Percentiles rank a stretch among this genome's conserved stretches.
phyloP scores from a whole-genome alignment of 768 basidiomycete genomes.

The Neoboletus magnificus region DNA sequence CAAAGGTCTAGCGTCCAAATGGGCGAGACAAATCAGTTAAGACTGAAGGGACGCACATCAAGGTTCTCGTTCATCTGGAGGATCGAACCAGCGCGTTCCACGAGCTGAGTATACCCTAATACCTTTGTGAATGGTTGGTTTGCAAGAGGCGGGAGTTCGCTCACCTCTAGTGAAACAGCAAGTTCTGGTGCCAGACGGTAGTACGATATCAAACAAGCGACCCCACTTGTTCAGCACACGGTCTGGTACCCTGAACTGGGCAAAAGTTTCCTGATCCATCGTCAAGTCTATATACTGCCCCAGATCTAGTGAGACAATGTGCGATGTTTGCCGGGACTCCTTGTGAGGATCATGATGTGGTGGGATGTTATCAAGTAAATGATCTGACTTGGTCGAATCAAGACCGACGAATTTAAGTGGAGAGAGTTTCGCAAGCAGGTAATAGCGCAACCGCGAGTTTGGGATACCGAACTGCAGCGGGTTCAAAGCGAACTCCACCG shows the following conservation, averaged over 20 bases:
- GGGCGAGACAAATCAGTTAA: background rate
- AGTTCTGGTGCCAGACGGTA: constrained; percentile 55
- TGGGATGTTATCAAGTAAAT: constrained; percentile 55
- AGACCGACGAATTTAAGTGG: constrained; percentile 38
- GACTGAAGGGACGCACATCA: constrained; percentile 43
- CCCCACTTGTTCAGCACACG: constrained; percentile 73
- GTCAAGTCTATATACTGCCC: constrained; percentile 11
- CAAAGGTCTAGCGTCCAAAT: constrained; percentile 33
- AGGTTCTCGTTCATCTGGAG: constrained; percentile 66
- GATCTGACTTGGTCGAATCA: constrained; percentile 12
- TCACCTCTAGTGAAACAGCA: constrained; percentile 83
- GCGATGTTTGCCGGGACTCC: background rate
- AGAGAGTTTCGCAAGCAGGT: constrained; percentile 61
- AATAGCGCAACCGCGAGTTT: constrained; percentile 79
- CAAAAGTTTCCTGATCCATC: constrained; percentile 11
- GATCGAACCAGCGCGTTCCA: constrained; percentile 76
- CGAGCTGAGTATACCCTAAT: constrained; percentile 72
- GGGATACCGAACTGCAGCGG: constrained; percentile 79
- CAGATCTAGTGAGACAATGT: constrained; percentile 1
- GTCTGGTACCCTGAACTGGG: constrained; percentile 47
- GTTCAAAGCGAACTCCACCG: constrained; percentile 62
- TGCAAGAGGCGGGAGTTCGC: background rate
- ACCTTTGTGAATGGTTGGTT: background rate
- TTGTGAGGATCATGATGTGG: constrained; percentile 33
- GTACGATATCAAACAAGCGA: constrained; percentile 73